phyloP scores from a whole-genome alignment of 257 asterid genomes.

The Plantago elongata region DNA sequence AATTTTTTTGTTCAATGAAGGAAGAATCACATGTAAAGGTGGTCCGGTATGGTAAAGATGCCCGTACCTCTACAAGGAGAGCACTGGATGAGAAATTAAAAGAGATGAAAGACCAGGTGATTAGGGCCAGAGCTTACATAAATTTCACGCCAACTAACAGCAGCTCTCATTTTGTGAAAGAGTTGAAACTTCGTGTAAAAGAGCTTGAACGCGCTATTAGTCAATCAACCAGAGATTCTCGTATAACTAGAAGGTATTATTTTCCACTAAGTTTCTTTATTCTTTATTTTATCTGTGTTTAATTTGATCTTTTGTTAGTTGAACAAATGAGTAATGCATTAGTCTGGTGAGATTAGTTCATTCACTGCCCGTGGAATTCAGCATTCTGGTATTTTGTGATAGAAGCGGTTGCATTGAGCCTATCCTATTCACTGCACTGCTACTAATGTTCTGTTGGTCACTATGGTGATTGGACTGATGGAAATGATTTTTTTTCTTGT shows the following conservation, averaged over 20 bases:
- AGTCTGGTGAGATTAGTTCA: constrained; percentile 18
- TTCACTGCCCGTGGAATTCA: constrained; percentile 2
- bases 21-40: constrained; percentile 31
- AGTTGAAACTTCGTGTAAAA: constrained; percentile 76
- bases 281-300: constrained; percentile 1
- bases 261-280: constrained; percentile 11
- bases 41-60: constrained; percentile 31
- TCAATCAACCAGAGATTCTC: constrained; percentile 57
- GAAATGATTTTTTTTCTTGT: too few relatives aligned
- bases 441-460: constrained; percentile 1
- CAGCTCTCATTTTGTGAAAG: constrained; percentile 78
- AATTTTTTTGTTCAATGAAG: constrained; percentile 37
- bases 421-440: constrained; percentile 8
- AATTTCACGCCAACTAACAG: constrained; percentile 55
- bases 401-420: constrained; percentile 10
- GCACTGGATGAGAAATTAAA: constrained; percentile 53
- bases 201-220: constrained; percentile 72
- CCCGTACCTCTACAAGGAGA: constrained; percentile 28
- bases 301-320: constrained; percentile 1
- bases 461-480: not conserved
- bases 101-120: constrained; percentile 83
- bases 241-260: constrained; percentile 53
- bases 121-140: constrained; percentile 73
- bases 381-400: not conserved
- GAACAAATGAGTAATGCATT: constrained; percentile 2